phyloP scores from a whole-genome alignment of 78 protist genomes.

The Abeoforma whisleri region DNA sequence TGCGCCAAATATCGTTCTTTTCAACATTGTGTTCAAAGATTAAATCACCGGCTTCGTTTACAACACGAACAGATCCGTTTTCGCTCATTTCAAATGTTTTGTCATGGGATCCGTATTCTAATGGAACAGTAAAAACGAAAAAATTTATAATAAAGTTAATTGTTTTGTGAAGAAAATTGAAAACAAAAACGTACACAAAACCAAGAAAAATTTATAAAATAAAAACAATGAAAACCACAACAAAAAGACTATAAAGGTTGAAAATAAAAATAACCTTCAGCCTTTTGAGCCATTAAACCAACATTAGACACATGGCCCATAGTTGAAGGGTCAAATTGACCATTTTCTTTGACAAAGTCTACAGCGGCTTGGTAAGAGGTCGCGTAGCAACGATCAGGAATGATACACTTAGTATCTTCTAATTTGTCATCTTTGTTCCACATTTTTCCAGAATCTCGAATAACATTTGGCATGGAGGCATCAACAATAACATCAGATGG shows the following conservation, averaged over 20 bases:
- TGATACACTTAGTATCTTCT: slow-evolving; percentile 34
- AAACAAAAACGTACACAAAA: too few relatives aligned
- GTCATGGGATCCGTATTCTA: slow-evolving; percentile 22
- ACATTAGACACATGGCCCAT: slow-evolving; percentile 33
- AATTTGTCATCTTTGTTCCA: slow-evolving; percentile 19
- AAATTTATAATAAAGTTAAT: too few relatives aligned
- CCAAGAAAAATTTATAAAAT: too few relatives aligned
- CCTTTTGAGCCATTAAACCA: slow-evolving; percentile 30
- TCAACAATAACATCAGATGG: slow-evolving; percentile 35
- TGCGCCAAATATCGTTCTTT: slow-evolving; percentile 22
- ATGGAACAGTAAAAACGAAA: too few relatives aligned
- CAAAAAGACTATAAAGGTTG: too few relatives aligned
- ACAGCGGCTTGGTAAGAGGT: slow-evolving; percentile 26
- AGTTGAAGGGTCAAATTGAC: slow-evolving; percentile 32
- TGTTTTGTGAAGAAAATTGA: too few relatives aligned
- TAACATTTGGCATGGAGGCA: slow-evolving; percentile 36
- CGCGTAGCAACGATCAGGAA: slow-evolving; percentile 36
- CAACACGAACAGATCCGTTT: background rate
- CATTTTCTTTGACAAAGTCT: slow-evolving; percentile 34
- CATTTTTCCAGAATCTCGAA: slow-evolving; percentile 41
- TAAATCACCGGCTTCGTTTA: background rate
- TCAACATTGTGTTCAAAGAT: slow-evolving; percentile 16
- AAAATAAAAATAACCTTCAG: background rate
- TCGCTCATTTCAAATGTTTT: background rate
- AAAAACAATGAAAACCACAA: too few relatives aligned